phyloP scores from a whole-genome alignment of 208 protist species.

The Trypanosoma platydactyli region DNA sequence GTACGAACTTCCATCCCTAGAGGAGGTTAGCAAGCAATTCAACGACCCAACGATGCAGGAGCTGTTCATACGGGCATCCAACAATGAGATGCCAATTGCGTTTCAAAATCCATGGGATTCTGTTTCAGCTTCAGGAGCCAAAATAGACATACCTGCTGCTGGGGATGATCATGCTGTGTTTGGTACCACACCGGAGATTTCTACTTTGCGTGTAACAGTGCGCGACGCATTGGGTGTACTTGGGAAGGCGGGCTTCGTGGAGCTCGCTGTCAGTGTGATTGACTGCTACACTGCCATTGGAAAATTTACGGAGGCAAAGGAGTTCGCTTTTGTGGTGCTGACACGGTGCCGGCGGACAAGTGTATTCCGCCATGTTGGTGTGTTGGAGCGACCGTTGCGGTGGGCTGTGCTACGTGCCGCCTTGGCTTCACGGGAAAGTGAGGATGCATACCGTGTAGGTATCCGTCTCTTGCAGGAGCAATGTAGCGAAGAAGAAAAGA shows the following conservation, averaged over 20 bases:
- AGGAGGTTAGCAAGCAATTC: conserved; percentile 82
- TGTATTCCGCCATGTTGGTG: conserved; percentile 50
- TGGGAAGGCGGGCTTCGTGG: conserved; percentile 57
- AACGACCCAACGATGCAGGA: conserved; percentile 72
- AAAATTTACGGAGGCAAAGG: conserved; percentile 85
- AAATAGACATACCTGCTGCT: conserved; percentile 21
- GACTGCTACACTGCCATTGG: conserved; percentile 82
- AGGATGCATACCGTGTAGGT: conserved; percentile 82
- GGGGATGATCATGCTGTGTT: conserved; percentile 6
- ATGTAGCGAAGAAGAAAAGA: conserved; percentile 52
- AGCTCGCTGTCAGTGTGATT: conserved; percentile 73
- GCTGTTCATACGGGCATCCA: conserved; percentile 81
- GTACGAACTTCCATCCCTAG: conserved; percentile 70
- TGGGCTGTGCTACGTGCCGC: conserved; percentile 75
- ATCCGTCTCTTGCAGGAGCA: conserved; percentile 77
- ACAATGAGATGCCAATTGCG: conserved; percentile 26
- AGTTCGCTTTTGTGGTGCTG: conserved; percentile 84
- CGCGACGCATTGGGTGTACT: conserved; percentile 66
- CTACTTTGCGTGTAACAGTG: conserved; percentile 58
- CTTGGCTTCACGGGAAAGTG: conserved; percentile 66
- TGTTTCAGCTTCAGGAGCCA: background rate
- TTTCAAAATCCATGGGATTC: conserved; percentile 23
- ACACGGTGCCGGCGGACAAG: conserved; percentile 44
- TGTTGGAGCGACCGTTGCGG: conserved; percentile 71
- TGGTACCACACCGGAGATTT: background rate